Percentiles rank a stretch among this genome's conserved stretches.
phyloP scores from a whole-genome alignment of 352 stramenopile genomes.

The Lagenidium giganteum region DNA sequence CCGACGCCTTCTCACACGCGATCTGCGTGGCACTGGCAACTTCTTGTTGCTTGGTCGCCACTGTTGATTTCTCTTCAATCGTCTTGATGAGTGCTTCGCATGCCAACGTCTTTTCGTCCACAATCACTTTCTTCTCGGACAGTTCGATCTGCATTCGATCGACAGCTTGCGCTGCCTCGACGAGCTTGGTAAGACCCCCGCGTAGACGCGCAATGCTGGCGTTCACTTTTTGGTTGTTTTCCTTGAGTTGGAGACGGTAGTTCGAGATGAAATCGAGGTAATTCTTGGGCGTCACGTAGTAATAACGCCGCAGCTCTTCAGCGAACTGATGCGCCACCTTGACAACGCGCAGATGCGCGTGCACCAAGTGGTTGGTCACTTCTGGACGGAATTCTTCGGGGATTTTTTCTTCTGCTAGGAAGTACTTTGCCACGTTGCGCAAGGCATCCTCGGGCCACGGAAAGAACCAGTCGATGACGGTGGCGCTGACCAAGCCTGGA shows the following conservation, averaged over 20 bases:
- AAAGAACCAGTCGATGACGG: slow-evolving; percentile 97
- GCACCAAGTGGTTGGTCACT: slow-evolving; percentile 88
- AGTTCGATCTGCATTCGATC: slow-evolving; percentile 93
- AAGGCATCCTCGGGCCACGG: slow-evolving; percentile 93
- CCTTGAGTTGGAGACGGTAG: slow-evolving; percentile 88
- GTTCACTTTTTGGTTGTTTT: slow-evolving; percentile 89
- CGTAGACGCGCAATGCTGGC: slow-evolving; percentile 86
- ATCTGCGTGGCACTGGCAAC: slow-evolving; percentile 89
- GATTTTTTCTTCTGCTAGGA: slow-evolving; percentile 89
- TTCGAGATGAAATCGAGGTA: slow-evolving; percentile 96
- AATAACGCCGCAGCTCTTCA: slow-evolving; percentile 88
- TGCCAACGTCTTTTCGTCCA: slow-evolving; percentile 92
- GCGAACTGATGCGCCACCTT: slow-evolving; percentile 87
- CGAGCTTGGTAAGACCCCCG: slow-evolving; percentile 91
- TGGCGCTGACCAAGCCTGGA: slow-evolving; percentile 89
- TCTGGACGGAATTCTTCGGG: slow-evolving; percentile 77
- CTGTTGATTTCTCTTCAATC: slow-evolving; percentile 91
- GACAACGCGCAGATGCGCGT: slow-evolving; percentile 90
- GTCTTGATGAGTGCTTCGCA: slow-evolving; percentile 93
- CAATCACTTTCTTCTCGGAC: slow-evolving; percentile 92
- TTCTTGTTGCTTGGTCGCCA: slow-evolving; percentile 90
- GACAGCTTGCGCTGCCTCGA: slow-evolving; percentile 90
- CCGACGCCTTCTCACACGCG: slow-evolving; percentile 85
- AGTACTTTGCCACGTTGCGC: slow-evolving; percentile 91
- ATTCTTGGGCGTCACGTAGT: slow-evolving; percentile 98